These are phyloP conservation scores for Tulasnella sp. DNA, from an alignment of 768 basidiomycete species.

Conservation along the genomic window DNA sequence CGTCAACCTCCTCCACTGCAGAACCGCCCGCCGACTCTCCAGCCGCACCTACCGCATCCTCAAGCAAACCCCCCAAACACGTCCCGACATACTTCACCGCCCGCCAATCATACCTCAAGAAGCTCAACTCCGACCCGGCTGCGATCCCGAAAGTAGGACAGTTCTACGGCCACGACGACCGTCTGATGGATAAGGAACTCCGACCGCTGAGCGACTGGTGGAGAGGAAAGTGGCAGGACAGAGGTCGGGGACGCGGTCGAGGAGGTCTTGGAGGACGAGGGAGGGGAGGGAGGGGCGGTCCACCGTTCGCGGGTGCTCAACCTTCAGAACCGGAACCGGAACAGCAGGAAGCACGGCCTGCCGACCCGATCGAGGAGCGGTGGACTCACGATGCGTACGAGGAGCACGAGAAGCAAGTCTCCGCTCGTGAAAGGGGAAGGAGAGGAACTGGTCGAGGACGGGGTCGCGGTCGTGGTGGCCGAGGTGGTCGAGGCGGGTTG, in stretches of 20 bases:
- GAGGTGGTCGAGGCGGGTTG: background rate
- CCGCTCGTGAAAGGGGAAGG: background rate
- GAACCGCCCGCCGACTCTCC: constrained; percentile 26
- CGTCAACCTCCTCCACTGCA: constrained; percentile 23
- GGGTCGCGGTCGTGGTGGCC: background rate
- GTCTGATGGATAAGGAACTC: constrained; percentile 69
- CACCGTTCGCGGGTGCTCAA: background rate
- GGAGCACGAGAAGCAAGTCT: constrained; percentile 2
- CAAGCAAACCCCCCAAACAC: constrained; percentile 14
- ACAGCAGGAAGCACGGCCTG: background rate
- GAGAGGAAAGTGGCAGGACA: constrained; percentile 66
- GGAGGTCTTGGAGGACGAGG: constrained; percentile 3
- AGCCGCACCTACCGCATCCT: background rate
- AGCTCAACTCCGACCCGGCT: constrained; percentile 72
- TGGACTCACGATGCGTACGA: constrained; percentile 11
- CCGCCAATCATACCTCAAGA: constrained; percentile 77
- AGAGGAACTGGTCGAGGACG: background rate
- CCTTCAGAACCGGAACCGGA: background rate
- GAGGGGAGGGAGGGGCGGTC: background rate
- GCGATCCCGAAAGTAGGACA: constrained; percentile 84
- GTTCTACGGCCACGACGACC: constrained; percentile 94
- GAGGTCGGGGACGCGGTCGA: constrained; percentile 41
- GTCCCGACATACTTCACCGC: constrained; percentile 45
- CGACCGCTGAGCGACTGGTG: constrained; percentile 81
- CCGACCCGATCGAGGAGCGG: background rate